phyloP scores from a whole-genome alignment of 2,329 filamentous ascomycete genomes.

The Penicillium sp. region DNA sequence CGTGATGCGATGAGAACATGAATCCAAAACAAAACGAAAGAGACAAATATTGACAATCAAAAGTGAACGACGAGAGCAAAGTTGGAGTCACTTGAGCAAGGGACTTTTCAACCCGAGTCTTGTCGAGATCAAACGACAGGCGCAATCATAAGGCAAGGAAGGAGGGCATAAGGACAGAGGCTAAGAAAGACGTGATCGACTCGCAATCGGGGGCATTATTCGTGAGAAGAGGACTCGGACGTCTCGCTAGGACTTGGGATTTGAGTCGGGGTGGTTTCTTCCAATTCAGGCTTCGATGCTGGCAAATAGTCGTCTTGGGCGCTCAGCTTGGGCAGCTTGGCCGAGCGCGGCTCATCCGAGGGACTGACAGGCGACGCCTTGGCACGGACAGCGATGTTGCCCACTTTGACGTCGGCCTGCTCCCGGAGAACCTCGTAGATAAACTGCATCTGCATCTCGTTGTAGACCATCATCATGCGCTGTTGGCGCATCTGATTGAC shows the following conservation, averaged over 20 bases:
- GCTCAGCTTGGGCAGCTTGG: conserved; percentile 32
- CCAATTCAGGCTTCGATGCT: conserved; percentile 33
- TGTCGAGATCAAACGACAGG: background rate
- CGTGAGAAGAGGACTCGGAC: conserved; percentile 27
- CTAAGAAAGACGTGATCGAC: background rate
- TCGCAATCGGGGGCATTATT: conserved; percentile 14
- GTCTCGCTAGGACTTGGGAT: conserved; percentile 22
- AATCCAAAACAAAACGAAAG: conserved; percentile 17
- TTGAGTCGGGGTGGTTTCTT: conserved; percentile 25
- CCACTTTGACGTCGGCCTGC: conserved; percentile 32
- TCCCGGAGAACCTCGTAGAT: conserved; percentile 81
- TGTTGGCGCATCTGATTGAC: conserved; percentile 80
- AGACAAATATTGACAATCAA: conserved; percentile 17
- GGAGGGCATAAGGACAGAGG: background rate
- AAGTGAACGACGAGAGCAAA: background rate
- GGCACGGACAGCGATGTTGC: conserved; percentile 15
- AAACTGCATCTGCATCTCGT: conserved; percentile 75
- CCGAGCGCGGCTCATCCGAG: conserved; percentile 26
- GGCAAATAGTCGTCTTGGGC: conserved; percentile 25
- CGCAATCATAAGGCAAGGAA: conserved; percentile 3
- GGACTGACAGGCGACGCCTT: conserved; percentile 15
- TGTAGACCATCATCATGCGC: conserved; percentile 92
- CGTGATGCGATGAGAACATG: conserved; percentile 18
- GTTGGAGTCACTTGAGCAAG: too few relatives aligned
- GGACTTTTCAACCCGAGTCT: background rate